Base-by-base conservation (phyloP, 2,329 filamentous ascomycete genomes). In the Pseudopithomyces chartarum region DNA sequence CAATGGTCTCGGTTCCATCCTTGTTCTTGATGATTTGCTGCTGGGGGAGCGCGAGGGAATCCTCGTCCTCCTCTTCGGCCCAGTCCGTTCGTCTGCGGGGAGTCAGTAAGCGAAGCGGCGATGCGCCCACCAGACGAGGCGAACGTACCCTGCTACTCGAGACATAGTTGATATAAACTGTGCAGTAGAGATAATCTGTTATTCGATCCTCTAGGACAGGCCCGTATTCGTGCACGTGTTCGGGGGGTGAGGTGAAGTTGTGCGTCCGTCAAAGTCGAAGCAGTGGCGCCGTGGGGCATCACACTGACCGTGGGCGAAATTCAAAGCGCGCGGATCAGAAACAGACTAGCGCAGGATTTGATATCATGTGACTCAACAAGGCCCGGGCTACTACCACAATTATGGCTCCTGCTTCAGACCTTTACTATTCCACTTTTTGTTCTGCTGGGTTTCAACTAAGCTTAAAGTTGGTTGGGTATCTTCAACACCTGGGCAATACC, bases 1-100 rank as follows among this genome's bases (percentile, higher is more conserved):
- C 89, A 69, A 95, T 90, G 45, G 96, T 99, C 82, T 97, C 97
- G 71, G 92, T 97, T 76, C 96, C 95, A 79, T 99, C 95, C 82
- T 97, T 97, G 87, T 99, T 98, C 77, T 89, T 90, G 77, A 92
- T 94, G 69, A 94, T 90, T 81, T 95, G 90, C 67, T 91, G 88
- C 67, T 90, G 85, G 59, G 95, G 95, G 69, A 99, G 90, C 67
- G 85, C 82, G 81, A 90, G 86, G 79, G 95, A 90, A 80, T 92
- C 89, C 73, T 96, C 92, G 68, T 89, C 87, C 81, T 97, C 94
- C 82, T 98, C 95, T 77, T 74, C 72, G 49, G 95, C 94, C 94
- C 94, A 98, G 85, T 97, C 93, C 74, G 84, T 84, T 73, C 84
- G 83, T 76, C 81, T 84, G 51, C 34, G 52, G 23, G 29, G 8